Conservation (phyloP, 2,329 filamentous ascomycete species). For the Talaromyces piceae region DNA sequence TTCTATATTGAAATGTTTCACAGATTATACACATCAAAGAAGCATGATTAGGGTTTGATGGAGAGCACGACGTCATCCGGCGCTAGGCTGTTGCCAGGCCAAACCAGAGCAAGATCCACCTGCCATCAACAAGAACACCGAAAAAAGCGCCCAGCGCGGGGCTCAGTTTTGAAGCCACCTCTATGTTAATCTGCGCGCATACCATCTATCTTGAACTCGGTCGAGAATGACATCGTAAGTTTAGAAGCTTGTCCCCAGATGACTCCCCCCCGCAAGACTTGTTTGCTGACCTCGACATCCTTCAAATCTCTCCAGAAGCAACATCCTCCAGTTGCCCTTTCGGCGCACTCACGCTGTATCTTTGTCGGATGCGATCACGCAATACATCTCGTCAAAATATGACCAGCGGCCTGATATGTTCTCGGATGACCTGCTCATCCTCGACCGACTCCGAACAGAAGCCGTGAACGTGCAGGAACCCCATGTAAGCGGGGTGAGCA, state of each 20-base stretch:
- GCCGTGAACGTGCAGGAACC: slow-evolving; percentile 86
- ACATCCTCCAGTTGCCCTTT: slow-evolving; percentile 70
- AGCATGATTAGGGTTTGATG: too few relatives aligned
- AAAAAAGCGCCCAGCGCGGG: slow-evolving; percentile 2
- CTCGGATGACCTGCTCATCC: slow-evolving; percentile 73
- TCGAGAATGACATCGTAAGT: slow-evolving; percentile 30
- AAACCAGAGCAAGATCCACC: slow-evolving; percentile 4
- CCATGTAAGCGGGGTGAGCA: slow-evolving; percentile 76
- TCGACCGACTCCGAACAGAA: slow-evolving; percentile 74
- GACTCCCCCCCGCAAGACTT: not conserved
- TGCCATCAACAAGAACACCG: slow-evolving; percentile 1
- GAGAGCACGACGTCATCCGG: slow-evolving; percentile 11
- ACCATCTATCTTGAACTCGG: not conserved
- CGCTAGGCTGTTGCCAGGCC: slow-evolving; percentile 10
- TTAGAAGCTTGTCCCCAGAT: not conserved
- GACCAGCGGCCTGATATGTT: slow-evolving; percentile 99
- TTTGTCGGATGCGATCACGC: slow-evolving; percentile 73
- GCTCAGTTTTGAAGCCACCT: not conserved
- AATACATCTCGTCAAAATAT: slow-evolving; percentile 97
- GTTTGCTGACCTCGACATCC: slow-evolving; percentile 2
- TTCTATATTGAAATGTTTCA: too few relatives aligned
- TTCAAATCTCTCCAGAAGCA: slow-evolving; percentile 22
- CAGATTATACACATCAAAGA: too few relatives aligned
- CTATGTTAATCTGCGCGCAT: not conserved
- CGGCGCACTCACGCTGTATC: slow-evolving; percentile 74